Evolutionary conservation across 2,329 filamentous ascomycete species (phyloP).

Genomic region (Exserohilum turcica): DNA sequence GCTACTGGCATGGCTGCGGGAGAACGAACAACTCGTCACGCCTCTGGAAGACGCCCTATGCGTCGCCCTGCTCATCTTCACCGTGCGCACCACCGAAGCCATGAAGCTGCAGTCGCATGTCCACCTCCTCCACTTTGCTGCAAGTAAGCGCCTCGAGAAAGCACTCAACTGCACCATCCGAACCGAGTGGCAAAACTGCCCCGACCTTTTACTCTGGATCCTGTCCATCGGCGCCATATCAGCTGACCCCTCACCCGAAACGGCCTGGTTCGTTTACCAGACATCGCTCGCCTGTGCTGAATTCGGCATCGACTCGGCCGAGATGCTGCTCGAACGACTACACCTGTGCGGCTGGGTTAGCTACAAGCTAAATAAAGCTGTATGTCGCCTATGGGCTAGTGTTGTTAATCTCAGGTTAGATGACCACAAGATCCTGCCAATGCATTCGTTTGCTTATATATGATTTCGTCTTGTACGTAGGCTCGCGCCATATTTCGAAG

Average conservation of each 20-base stretch:
- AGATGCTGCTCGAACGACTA: constrained; percentile 36
- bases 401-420: constrained; percentile 46
- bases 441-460: constrained; percentile 41
- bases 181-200: constrained; percentile 38
- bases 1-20: constrained; percentile 40
- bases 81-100: constrained; percentile 43
- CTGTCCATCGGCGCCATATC: constrained; percentile 45
- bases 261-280: constrained; percentile 43
- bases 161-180: constrained; percentile 43
- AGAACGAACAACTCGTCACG: constrained; percentile 30
- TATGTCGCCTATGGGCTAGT: constrained; percentile 36
- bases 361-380: constrained; percentile 44
- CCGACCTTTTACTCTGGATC: constrained; percentile 47
- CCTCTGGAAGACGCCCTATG: constrained; percentile 46
- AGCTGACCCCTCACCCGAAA: constrained; percentile 38
- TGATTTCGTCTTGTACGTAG: constrained; percentile 32
- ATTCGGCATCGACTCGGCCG: constrained; percentile 36
- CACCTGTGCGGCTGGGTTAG: constrained; percentile 46
- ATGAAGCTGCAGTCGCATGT: constrained; percentile 31
- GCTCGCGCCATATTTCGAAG: constrained; percentile 34
- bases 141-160: constrained; percentile 42
- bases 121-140: constrained; percentile 39
- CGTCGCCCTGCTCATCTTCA: constrained; percentile 45
- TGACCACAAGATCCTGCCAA: constrained; percentile 32
- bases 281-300: constrained; percentile 40